Conservation (phyloP, 2,329 filamentous ascomycete genomes). For the Triangularia verruculosa region DNA sequence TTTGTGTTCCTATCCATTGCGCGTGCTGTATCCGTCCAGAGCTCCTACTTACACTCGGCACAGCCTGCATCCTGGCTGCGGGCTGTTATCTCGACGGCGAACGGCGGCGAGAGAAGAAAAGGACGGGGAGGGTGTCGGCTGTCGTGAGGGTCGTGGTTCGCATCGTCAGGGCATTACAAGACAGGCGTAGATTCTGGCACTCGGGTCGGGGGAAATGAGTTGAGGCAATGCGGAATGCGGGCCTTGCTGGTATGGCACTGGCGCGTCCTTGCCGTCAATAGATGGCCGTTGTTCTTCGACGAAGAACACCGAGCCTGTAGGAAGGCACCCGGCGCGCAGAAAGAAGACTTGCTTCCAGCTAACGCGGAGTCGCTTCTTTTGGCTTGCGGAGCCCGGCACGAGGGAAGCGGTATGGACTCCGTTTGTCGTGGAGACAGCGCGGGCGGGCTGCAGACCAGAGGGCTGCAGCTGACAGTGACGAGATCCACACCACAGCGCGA, state of each 20-base stretch:
- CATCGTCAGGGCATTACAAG: conserved; percentile 39
- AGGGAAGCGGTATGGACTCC: conserved; percentile 2
- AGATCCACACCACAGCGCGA: conserved; percentile 1
- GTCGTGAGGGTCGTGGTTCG: conserved; percentile 35
- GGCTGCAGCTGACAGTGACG: conserved; percentile 17
- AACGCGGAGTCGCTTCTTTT: not conserved
- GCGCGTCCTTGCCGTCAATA: conserved; percentile 24
- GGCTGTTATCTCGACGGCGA: conserved; percentile 32
- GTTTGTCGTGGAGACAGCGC: conserved; percentile 11
- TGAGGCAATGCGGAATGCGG: conserved; percentile 22
- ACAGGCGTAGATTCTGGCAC: conserved; percentile 9
- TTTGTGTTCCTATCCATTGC: conserved; percentile 4
- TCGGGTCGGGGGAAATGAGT: conserved; percentile 16
- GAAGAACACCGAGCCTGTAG: conserved; percentile 2
- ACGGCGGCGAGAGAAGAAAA: conserved; percentile 31
- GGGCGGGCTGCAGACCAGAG: not conserved
- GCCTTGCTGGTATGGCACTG: conserved; percentile 15
- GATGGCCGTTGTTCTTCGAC: conserved; percentile 6
- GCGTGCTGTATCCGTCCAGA: conserved; percentile 4
- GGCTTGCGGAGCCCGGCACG: conserved; percentile 8
- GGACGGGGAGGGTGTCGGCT: conserved; percentile 32
- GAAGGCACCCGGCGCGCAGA: not conserved
- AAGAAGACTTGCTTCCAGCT: not conserved
- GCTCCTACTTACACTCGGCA: conserved; percentile 45
- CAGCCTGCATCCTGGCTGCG: conserved; percentile 38